Conservation (phyloP, 2,329 filamentous ascomycete genomes). For the Scedosporium boydii region DNA sequence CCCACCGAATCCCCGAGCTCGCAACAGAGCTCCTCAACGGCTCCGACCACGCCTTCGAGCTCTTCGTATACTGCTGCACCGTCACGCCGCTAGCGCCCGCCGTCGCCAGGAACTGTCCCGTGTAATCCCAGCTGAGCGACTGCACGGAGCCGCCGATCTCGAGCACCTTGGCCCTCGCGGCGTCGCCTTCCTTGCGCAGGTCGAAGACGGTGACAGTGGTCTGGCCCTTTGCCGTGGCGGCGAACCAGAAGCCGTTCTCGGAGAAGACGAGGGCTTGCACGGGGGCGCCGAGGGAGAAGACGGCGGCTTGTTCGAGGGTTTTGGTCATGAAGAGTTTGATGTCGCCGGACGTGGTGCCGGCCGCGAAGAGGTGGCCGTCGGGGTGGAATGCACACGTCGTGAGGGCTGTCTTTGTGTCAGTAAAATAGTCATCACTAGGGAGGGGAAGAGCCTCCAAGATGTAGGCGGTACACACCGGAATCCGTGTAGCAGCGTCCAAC, state of each 20-base stretch:
- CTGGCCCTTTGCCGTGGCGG: slow-evolving; percentile 68
- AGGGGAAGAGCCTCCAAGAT: neutral
- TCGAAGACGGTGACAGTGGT: slow-evolving; percentile 82
- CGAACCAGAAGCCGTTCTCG: slow-evolving; percentile 95
- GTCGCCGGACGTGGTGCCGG: slow-evolving; percentile 67
- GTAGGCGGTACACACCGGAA: slow-evolving; percentile 49
- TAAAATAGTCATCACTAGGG: slow-evolving; percentile 5
- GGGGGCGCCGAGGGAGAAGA: slow-evolving; percentile 59
- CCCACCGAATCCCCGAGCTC: slow-evolving; percentile 70
- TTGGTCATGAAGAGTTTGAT: slow-evolving; percentile 87
- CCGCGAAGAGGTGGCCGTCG: slow-evolving; percentile 88
- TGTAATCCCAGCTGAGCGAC: slow-evolving; percentile 83
- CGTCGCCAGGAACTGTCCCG: slow-evolving; percentile 81
- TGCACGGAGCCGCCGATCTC: slow-evolving; percentile 74
- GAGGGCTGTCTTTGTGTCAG: slow-evolving; percentile 43
- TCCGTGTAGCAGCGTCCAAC: slow-evolving; percentile 74
- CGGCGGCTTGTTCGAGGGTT: slow-evolving; percentile 65
- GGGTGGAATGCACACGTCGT: slow-evolving; percentile 83
- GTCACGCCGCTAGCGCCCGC: slow-evolving; percentile 72
- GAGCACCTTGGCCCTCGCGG: slow-evolving; percentile 71
- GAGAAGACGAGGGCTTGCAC: slow-evolving; percentile 77
- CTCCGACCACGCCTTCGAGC: slow-evolving; percentile 81
- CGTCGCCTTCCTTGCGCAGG: slow-evolving; percentile 80
- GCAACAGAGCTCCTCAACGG: slow-evolving; percentile 67
- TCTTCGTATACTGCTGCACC: slow-evolving; percentile 84